Evolutionary conservation across 805 yeast species (phyloP), one percentile per base, ranked within the genome.

Genomic region (Candida ficus): DNA sequence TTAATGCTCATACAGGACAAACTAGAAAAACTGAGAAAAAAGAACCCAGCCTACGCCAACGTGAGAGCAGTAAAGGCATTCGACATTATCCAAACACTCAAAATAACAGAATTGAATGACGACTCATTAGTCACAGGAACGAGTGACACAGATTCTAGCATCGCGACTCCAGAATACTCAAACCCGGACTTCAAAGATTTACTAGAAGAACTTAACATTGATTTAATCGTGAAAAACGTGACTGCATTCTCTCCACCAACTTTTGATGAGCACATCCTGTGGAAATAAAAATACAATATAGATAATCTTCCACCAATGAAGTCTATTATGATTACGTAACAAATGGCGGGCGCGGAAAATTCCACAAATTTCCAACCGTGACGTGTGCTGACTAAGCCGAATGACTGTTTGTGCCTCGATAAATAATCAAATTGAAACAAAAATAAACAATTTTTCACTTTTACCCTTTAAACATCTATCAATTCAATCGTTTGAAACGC

Each of bases 121-220:
- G 8, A 10, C 4, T 17, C 27, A 8, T 13, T 30, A 10, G 19
- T 37, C 13, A 34, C 12, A 26, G 23, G 23, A 7, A 21, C n/a
- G n/a, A n/a, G n/a, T n/a, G n/a, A n/a, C n/a, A n/a, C n/a, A n/a
- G n/a, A n/a, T n/a, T n/a, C n/a, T n/a, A n/a, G n/a, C n/a, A n/a
- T n/a, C n/a, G n/a, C n/a, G n/a, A n/a, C n/a, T n/a, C n/a, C n/a
- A n/a, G n/a, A n/a, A n/a, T 49, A 41, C 34, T 42, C 44, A n/a
- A 43, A 38, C 12, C 30, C 30, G 14, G 43, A 36, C 16, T 27
- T 51, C 20, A 42, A 37, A 9, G 35, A 37, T 10, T 29, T 44
- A 12, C 25, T 50, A 18, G 49, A 49, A 13, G 30, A 25, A 7
- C 16, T 19, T 8, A 40, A 45, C 26, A 28, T 28, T 14, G 21